These are phyloP conservation scores for Juglanconis sp. DNA, from an alignment of 2,329 filamentous ascomycete species.

Conservation along the genomic window DNA sequence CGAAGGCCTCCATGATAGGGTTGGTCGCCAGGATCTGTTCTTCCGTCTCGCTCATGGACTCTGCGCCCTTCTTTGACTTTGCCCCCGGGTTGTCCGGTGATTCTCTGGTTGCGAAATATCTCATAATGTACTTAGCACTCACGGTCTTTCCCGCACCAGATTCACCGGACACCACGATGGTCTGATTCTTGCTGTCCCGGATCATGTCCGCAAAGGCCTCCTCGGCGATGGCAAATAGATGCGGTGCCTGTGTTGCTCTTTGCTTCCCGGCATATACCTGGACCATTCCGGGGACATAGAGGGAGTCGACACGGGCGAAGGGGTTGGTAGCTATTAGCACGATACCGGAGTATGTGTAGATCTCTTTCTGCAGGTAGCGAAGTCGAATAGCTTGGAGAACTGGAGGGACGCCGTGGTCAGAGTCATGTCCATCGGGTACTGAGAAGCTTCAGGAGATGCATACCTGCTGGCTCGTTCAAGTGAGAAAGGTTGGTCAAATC, in stretches of 20 bases:
- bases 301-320: constrained; percentile 93
- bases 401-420: constrained; percentile 36
- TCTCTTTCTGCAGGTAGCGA: constrained; percentile 96
- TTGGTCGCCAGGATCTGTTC: constrained; percentile 98
- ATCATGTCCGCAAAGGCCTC: constrained; percentile 99
- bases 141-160: constrained; percentile 99
- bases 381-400: constrained; percentile 96
- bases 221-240: constrained; percentile 97
- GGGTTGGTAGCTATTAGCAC: constrained; percentile 98
- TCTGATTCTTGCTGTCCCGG: constrained; percentile 93
- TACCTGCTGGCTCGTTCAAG: constrained; percentile 96
- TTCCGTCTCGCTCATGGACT: constrained; percentile 93
- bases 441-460: constrained; percentile 22
- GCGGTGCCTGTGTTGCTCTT: constrained; percentile 91
- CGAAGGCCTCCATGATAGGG: constrained; percentile 99
- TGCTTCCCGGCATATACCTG: constrained; percentile 98
- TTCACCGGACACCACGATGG: constrained; percentile 97
- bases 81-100: constrained; percentile 82
- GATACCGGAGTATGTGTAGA: constrained; percentile 99
- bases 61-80: constrained; percentile 70
- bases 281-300: constrained; percentile 99
- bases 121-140: constrained; percentile 99
- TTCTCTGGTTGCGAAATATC: constrained; percentile 97
- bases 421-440: constrained; percentile 19
- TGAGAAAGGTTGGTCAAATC: constrained; percentile 96